Percentiles rank a stretch among this genome's conserved stretches.
These are phyloP conservation scores for Lactarius tabidus DNA, from an alignment of 768 basidiomycete genomes.

Conservation along the genomic window DNA sequence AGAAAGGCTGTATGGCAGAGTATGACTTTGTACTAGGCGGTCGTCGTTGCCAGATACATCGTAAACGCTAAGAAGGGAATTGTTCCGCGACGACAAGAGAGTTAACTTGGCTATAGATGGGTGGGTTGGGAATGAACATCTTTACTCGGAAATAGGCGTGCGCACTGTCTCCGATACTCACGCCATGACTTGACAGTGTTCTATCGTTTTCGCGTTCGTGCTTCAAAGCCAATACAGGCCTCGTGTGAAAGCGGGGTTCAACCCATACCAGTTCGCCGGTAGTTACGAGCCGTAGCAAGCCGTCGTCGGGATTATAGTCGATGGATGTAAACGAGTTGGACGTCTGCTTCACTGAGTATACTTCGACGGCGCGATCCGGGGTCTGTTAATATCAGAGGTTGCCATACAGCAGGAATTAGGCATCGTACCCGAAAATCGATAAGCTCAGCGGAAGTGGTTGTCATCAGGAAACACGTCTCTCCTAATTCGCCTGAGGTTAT, in stretches of 20 bases:
- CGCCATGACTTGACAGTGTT: constrained; percentile 44
- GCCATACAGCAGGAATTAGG: not conserved
- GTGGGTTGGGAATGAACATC: not conserved
- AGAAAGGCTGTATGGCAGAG: constrained; percentile 32
- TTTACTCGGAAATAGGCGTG: not conserved
- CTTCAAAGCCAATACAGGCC: constrained; percentile 56
- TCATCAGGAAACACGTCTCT: constrained; percentile 42
- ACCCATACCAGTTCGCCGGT: constrained; percentile 67
- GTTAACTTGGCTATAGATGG: constrained; percentile 43
- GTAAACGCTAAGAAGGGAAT: constrained; percentile 58
- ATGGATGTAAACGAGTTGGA: constrained; percentile 49
- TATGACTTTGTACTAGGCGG: constrained; percentile 42
- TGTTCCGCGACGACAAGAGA: constrained; percentile 56
- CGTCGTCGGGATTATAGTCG: constrained; percentile 41
- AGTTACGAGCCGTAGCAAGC: constrained; percentile 51
- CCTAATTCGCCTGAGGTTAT: constrained; percentile 38
- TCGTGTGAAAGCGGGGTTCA: constrained; percentile 54
- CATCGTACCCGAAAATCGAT: constrained; percentile 56
- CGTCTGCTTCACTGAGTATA: constrained; percentile 37
- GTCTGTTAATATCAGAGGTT: constrained; percentile 6
- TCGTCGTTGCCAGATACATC: constrained; percentile 48
- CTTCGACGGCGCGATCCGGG: not conserved
- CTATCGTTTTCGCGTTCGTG: constrained; percentile 62
- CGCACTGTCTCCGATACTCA: constrained; percentile 36
- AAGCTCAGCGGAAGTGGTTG: constrained; percentile 39